Evolutionary conservation across 169 alveolate genomes (phyloP), one percentile per base, ranked within the genome.

Genomic region (Babesia bigemina): DNA sequence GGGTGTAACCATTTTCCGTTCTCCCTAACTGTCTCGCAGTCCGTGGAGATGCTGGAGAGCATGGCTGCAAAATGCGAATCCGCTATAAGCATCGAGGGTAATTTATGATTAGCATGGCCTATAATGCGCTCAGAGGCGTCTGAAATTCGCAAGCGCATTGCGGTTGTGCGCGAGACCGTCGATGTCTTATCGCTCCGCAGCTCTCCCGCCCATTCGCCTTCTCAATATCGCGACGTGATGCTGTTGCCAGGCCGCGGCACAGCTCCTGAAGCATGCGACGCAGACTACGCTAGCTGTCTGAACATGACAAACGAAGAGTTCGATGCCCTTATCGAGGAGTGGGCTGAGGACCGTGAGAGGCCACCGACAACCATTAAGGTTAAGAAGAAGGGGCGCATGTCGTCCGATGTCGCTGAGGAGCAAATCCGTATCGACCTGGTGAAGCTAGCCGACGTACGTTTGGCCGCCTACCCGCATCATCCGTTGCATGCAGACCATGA

Each of bases 401-500:
- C 66, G 2, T 9, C 45, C 13, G 88, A 63, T 26, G 55, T 21
- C 42, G 48, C 56, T 19, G 74, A 78, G 75, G 88, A 81, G 19
- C 62, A 81, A 63, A 81, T 81, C 47, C 59, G 75, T 22, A 76
- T 84, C 39, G 88, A 81, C 44, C 58, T 81, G n/a, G 88, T 76
- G 13, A 63, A 81, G 49, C 81, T 81, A 7, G 88, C 88, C 13
- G 84, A 81, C 49, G 86, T 75, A n/a, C 14, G 77, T 75, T 65
- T 33, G 17, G 19, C 28, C 2, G 22, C 70, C 12, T 11, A 2
- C 2, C 10, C 3, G 33, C 11, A 4, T 13, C 45, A 58, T 36
- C n/a, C n/a, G 49, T 29, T 14, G 11, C 11, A 10, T 17, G 33
- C 57, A 75, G 85, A 70, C 76, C 49, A 81, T 81, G 88, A 81